Evolutionary conservation across 495 filamentous ascomycete genomes (phyloP).

Genomic region (Penicillium maclennaniae): DNA sequence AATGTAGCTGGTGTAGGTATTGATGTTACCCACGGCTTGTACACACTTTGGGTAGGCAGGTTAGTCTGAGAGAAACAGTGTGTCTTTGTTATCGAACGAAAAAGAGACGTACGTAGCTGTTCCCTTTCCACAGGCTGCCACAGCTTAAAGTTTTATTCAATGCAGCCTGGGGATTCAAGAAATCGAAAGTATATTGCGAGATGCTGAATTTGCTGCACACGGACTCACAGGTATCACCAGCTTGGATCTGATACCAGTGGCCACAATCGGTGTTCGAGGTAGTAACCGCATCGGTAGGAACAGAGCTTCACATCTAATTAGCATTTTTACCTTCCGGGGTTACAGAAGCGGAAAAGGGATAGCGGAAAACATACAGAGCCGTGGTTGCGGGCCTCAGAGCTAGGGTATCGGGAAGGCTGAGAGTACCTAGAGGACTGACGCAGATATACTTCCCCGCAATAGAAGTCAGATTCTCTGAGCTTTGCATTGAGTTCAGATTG

Average conservation of each 20-base stretch:
- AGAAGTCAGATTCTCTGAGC: too few species aligned
- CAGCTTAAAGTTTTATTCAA: neutral
- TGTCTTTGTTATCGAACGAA: neutral
- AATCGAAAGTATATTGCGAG: constrained; percentile 2
- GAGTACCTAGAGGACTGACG: too few species aligned
- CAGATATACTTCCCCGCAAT: too few species aligned
- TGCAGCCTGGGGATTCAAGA: constrained; percentile 2
- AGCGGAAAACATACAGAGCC: constrained; percentile 1
- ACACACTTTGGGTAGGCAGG: constrained; percentile 2
- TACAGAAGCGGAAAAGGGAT: neutral
- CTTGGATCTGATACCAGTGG: constrained; percentile 7
- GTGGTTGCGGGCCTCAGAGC: constrained; percentile 1
- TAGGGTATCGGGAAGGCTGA: constrained; percentile 2
- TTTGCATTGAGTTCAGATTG: too few species aligned
- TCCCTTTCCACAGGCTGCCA: constrained; percentile 1
- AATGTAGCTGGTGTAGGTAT: constrained; percentile 2
- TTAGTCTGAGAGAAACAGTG: constrained; percentile 1
- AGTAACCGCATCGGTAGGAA: constrained; percentile 6
- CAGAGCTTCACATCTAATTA: neutral
- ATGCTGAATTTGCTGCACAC: constrained; percentile 1
- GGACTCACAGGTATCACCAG: constrained; percentile 1
- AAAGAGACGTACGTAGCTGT: constrained; percentile 5
- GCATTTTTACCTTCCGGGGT: constrained; percentile 1
- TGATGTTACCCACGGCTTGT: constrained; percentile 6
- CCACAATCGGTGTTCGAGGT: constrained; percentile 8